Evolutionary conservation across 768 basidiomycete species (phyloP), one percentile per base, ranked within the genome.

Genomic region (Agaricus blazei): DNA sequence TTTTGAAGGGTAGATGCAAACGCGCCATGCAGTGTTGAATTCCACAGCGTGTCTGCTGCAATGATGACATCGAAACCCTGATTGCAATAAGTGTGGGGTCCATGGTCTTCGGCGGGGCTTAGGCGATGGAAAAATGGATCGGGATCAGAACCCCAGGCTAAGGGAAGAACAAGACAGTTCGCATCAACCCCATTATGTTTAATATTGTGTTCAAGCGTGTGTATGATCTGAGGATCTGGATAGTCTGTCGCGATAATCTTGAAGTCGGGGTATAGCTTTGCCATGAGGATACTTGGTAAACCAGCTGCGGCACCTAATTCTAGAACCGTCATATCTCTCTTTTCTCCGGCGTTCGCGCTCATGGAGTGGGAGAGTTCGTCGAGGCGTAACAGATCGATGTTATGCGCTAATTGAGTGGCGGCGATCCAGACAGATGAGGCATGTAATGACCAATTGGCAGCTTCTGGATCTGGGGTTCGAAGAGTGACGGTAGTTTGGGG

Each of bases 11-110:
- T 77, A 4, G 75, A 65, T 37, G 88, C 67, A 51, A 89, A 82
- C 9, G 75, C 59, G 0, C 48, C 58, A 60, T 90, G 88, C 3
- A 77, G 59, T 24, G 82, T 81, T 3, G 84, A 67, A 63, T 90
- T 87, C 90, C 88, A 91, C 1, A 92, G 69, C 29, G 88, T 90
- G 63, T 91, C 90, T 11, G 88, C 84, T 0, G 88, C 87, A 24
- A 90, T 58, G 31, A 91, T 70, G 40, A 88, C 57, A 62, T 91
- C 87, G 64, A 87, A 87, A 14, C 72, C 69, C 14, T 63, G 66
- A 7, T 52, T 51, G 36, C 59, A 26, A 15, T 12, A n/a, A n/a
- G 14, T 15, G 46, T 31, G 28, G 11, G 5, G 9, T 36, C 37
- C 14, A 40, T 9, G 12, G 2, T 43, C 15, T 69, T 57, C 12